These are phyloP conservation scores for Catunica adiposa DNA, from an alignment of 2,329 filamentous ascomycete species.

Conservation along the genomic window DNA sequence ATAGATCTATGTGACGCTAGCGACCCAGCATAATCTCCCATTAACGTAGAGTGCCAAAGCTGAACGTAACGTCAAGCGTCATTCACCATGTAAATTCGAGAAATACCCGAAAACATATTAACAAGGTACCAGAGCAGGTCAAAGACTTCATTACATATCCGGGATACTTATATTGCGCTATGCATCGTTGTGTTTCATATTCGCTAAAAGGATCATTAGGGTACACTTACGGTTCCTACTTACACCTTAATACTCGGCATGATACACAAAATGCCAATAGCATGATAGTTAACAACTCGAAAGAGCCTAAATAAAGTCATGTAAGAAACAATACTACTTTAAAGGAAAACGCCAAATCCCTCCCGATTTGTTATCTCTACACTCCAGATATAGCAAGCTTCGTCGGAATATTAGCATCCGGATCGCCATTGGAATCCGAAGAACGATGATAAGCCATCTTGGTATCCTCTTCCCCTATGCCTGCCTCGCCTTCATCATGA, in stretches of 20 bases:
- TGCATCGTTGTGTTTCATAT: too few relatives aligned
- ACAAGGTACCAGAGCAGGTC: neutral
- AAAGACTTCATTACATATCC: neutral
- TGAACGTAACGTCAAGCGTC: neutral
- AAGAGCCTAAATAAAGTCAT: too few relatives aligned
- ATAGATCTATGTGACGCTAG: neutral
- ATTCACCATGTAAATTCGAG: too few relatives aligned
- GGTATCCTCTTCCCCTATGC: slow-evolving; percentile 21
- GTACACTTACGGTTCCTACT: too few relatives aligned
- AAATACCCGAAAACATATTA: too few relatives aligned
- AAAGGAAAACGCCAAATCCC: neutral
- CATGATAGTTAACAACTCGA: too few relatives aligned
- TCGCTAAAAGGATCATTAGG: too few relatives aligned
- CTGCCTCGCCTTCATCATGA: too few relatives aligned
- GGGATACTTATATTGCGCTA: too few relatives aligned
- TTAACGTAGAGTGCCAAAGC: neutral
- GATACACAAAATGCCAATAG: too few relatives aligned
- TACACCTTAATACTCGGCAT: too few relatives aligned
- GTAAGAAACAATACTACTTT: neutral
- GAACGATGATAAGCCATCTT: neutral
- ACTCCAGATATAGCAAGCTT: neutral
- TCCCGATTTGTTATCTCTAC: neutral
- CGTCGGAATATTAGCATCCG: neutral
- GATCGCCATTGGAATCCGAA: neutral
- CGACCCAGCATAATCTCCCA: neutral